Percentiles rank a stretch among this genome's conserved stretches.
phyloP scores from a whole-genome alignment of 2,329 filamentous ascomycete genomes.

The Trichoderma breve region DNA sequence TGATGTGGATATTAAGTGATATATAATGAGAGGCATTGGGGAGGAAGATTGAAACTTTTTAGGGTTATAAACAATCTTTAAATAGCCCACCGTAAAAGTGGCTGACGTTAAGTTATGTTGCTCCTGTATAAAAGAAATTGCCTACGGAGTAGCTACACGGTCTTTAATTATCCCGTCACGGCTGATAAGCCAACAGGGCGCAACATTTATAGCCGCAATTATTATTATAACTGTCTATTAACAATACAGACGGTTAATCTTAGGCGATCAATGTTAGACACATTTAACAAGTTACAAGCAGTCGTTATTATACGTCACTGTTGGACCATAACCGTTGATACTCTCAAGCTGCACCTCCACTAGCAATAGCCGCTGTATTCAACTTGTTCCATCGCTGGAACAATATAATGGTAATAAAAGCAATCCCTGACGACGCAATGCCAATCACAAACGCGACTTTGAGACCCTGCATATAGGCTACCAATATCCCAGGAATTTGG shows the following conservation, averaged over 20 bases:
- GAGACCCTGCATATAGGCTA: not conserved
- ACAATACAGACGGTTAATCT: no score
- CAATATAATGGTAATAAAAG: not conserved
- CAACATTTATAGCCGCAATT: not conserved
- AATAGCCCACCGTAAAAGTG: not conserved
- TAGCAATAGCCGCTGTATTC: not conserved
- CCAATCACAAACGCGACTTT: not conserved
- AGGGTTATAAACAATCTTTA: not conserved
- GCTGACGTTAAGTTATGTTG: not conserved
- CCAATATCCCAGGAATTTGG: not conserved
- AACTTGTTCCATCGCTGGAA: not conserved
- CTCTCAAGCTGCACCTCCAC: not conserved
- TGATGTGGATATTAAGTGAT: not conserved
- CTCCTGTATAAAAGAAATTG: no score
- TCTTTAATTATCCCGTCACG: not conserved
- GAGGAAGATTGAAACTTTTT: not conserved
- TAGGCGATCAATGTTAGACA: no score
- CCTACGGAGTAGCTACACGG: not conserved
- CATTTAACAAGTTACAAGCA: no score
- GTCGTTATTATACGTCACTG: not conserved
- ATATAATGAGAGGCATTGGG: not conserved
- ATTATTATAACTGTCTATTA: not conserved
- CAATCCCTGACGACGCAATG: not conserved
- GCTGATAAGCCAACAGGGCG: not conserved
- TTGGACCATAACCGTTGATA: not conserved